Percentiles rank a stretch among this genome's conserved stretches.
Conservation (phyloP, 352 stramenopile species). For the Globisporangium cederbergense region DNA sequence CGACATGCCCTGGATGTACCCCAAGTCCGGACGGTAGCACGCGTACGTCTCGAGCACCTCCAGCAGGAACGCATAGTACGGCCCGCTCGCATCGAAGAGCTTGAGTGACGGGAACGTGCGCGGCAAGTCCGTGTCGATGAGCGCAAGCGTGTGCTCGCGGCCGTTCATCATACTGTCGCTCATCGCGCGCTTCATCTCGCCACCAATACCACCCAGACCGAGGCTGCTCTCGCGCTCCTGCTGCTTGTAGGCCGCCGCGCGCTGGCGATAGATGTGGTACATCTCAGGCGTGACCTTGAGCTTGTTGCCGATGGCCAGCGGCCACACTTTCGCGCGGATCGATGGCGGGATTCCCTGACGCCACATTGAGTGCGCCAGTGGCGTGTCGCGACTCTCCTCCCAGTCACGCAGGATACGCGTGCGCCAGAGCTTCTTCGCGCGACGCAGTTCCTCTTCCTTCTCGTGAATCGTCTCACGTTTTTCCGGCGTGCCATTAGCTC, state of each 20-base stretch:
- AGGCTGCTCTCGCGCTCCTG: slow-evolving; percentile 28
- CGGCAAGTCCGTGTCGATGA: slow-evolving; percentile 86
- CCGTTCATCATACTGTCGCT: slow-evolving; percentile 6
- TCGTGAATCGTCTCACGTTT: slow-evolving; percentile 58
- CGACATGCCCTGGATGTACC: slow-evolving; percentile 90
- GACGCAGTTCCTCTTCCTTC: slow-evolving; percentile 76
- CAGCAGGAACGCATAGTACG: slow-evolving; percentile 72
- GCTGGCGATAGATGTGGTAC: slow-evolving; percentile 78
- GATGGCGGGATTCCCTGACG: slow-evolving; percentile 79
- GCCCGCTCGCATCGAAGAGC: slow-evolving; percentile 70
- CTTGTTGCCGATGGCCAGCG: slow-evolving; percentile 81
- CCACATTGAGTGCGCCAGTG: slow-evolving; percentile 75
- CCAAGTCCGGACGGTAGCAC: slow-evolving; percentile 83
- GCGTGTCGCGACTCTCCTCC: slow-evolving; percentile 72
- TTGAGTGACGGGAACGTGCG: slow-evolving; percentile 82
- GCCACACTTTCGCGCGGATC: slow-evolving; percentile 79
- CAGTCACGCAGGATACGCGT: slow-evolving; percentile 75
- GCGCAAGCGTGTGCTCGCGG: slow-evolving; percentile 68
- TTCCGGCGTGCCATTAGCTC: slow-evolving; percentile 4
- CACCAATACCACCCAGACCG: slow-evolving; percentile 36
- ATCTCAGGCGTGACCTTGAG: slow-evolving; percentile 85
- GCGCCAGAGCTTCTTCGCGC: slow-evolving; percentile 81
- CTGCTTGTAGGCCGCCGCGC: slow-evolving; percentile 64
- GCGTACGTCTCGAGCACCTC: slow-evolving; percentile 86
- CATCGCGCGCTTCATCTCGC: slow-evolving; percentile 1